Base-by-base conservation (phyloP, 768 basidiomycete species). In the Suillus clintonianus region DNA sequence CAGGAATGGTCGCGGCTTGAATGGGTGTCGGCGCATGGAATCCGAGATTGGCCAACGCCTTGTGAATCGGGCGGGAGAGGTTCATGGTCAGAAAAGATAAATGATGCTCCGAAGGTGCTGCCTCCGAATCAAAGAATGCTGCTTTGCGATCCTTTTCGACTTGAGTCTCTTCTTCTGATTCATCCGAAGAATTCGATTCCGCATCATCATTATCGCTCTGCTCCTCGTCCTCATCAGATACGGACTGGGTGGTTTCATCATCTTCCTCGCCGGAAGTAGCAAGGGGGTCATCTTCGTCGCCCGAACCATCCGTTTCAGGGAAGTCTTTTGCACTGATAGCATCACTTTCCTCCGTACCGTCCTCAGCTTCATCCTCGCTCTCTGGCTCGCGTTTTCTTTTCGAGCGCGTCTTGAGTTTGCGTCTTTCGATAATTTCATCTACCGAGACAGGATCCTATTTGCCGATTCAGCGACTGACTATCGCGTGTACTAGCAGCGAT, bases 1-100 rank as follows among this genome's bases (percentile, higher is more conserved):
- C 89, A 19, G 97, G 97, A 61, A 99, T 94, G 14, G 96, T 91
- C 48, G 92, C 89, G 2, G 92, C 88, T 78, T 99, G 97, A 57
- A 99, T 99, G 1, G 97, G 97, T 2, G 97, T 99, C 9, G 97
- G 97, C 37, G 85, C 89, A 53, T 82, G 77, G 69, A 96, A 95
- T 42, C 87, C 86, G 17, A 99, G 81, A 8, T 88, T 81, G n/a
- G 92, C 89, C 56, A 99, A 79, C 15, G 96, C 91, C 71, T 95
- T 97, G 59, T 97, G 84, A 51, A 99, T 84, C 1, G 95, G 97
- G 34, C 97, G 91, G 1, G 97, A 98, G 34, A 99, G 84, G 74
- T 96, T 97, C 94, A 97, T 95, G 10, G 90, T 86, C 42, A 94
- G 78, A 80, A 97, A 97, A 17, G 96, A 94, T 41, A 86, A 74